Conservation (phyloP, 441 rosid genomes). For the Eutrema salsugineum region DNA sequence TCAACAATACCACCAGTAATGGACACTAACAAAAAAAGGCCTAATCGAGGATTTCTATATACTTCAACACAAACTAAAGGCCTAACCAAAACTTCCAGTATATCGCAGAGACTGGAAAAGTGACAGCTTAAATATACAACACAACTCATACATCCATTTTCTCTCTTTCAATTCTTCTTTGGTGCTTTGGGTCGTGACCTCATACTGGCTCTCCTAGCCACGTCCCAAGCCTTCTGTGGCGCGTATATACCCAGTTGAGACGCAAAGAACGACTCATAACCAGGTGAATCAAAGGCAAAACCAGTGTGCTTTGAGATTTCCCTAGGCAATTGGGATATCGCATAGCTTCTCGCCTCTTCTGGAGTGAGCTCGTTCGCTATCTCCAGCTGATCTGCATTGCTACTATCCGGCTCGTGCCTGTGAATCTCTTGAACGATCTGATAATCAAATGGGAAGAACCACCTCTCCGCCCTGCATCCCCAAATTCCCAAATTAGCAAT, state of each 20-base stretch:
- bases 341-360: constrained; percentile 71
- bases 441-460: constrained; percentile 87
- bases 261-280: constrained; percentile 95
- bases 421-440: constrained; percentile 89
- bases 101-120: neutral
- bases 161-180: constrained; percentile 34
- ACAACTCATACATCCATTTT: neutral
- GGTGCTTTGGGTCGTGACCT: constrained; percentile 45
- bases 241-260: constrained; percentile 77
- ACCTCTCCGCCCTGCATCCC: constrained; percentile 63
- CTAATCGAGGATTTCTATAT: neutral
- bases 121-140: constrained; percentile 20
- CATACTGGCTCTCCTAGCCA: constrained; percentile 90
- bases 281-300: constrained; percentile 96
- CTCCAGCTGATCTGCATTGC: constrained; percentile 45
- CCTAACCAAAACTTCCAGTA: constrained; percentile 24
- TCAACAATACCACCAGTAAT: neutral
- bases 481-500: neutral
- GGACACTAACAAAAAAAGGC: constrained; percentile 8
- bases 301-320: constrained; percentile 91
- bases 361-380: constrained; percentile 57
- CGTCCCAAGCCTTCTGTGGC: constrained; percentile 98
- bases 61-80: neutral
- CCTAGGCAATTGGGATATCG: constrained; percentile 77
- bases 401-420: constrained; percentile 55